Evolutionary conservation across 1,139 yeast species (phyloP), one percentile per base, ranked within the genome.

Genomic region (Pichia sorboxylosa): DNA sequence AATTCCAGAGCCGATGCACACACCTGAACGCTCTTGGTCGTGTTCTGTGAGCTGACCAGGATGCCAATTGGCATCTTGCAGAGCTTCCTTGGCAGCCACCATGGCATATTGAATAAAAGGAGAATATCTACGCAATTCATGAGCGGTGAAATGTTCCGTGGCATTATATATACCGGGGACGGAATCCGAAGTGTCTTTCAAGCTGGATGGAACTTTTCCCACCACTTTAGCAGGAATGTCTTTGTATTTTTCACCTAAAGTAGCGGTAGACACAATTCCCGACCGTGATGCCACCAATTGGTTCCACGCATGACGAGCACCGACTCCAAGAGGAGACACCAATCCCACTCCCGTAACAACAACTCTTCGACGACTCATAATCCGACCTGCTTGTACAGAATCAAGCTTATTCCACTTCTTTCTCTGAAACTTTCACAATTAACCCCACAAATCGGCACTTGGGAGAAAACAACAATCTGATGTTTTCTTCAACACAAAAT

Each of bases 321-420:
- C 90, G 3, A 75, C 73, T 0, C 96, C 98, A 5, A 90, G 58
- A 0, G 98, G 98, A 1, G 93, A 71, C 2, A 87, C 71, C 26
- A 81, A 57, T 0, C 97, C 98, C 13, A 87, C 53, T 0, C 98
- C 98, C 0, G 98, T 90, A 1, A 90, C 77, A 1, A 90, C 97
- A 1, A 87, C 95, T 54, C 94, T 58, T 38, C 62, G n/a, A n/a
- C n/a, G n/a, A n/a, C n/a, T n/a, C n/a, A n/a, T n/a, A n/a, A n/a
- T n/a, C n/a, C n/a, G n/a, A n/a, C n/a, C n/a, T n/a, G n/a, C n/a
- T n/a, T n/a, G n/a, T n/a, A n/a, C n/a, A n/a, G n/a, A n/a, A n/a
- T n/a, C n/a, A n/a, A n/a, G n/a, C n/a, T n/a, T n/a, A n/a, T n/a
- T n/a, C n/a, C n/a, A n/a, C n/a, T n/a, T n/a, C n/a, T n/a, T n/a